These are phyloP conservation scores for Ophiostoma fasciatum DNA, from an alignment of 2,329 filamentous ascomycete species.

Conservation along the genomic window DNA sequence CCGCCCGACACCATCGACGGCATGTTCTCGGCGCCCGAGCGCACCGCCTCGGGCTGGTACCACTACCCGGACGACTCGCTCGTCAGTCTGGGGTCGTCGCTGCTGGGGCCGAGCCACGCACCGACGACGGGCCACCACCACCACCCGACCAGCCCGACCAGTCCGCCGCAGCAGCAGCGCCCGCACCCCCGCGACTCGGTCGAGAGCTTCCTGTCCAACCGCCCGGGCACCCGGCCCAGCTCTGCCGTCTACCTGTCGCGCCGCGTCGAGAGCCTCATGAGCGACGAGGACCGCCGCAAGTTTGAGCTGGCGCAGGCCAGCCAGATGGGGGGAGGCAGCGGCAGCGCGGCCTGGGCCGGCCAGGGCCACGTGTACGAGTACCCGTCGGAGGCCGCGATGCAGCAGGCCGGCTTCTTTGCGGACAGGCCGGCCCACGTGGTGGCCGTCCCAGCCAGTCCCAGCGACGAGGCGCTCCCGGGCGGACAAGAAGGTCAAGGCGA, in stretches of 20 bases:
- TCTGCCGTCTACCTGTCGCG: slow-evolving; percentile 49
- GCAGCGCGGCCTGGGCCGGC: slow-evolving; percentile 15
- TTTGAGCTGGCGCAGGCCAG: slow-evolving; percentile 54
- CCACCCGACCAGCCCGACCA: slow-evolving; percentile 13
- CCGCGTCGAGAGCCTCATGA: slow-evolving; percentile 62
- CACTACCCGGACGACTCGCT: slow-evolving; percentile 52
- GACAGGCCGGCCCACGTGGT: too few species aligned
- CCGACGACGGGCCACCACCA: not conserved
- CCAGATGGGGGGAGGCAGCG: slow-evolving; percentile 20
- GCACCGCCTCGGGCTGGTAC: slow-evolving; percentile 54
- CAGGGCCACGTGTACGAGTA: slow-evolving; percentile 35
- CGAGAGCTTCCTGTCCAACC: slow-evolving; percentile 47
- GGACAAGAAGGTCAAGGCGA: too few species aligned
- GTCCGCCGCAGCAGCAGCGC: too few species aligned
- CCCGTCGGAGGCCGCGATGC: slow-evolving; percentile 25
- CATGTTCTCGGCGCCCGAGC: slow-evolving; percentile 58
- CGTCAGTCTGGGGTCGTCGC: slow-evolving; percentile 31
- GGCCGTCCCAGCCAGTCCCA: too few species aligned
- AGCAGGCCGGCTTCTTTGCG: slow-evolving; percentile 26
- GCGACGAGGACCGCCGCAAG: slow-evolving; percentile 59
- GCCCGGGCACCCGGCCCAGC: slow-evolving; percentile 30
- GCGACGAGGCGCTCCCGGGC: too few species aligned
- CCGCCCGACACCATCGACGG: slow-evolving; percentile 65
- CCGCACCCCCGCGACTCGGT: slow-evolving; percentile 48
- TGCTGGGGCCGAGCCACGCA: slow-evolving; percentile 19